Base-by-base conservation (phyloP, 139 green algal genomes). In the Ostreobium quekettii region DNA sequence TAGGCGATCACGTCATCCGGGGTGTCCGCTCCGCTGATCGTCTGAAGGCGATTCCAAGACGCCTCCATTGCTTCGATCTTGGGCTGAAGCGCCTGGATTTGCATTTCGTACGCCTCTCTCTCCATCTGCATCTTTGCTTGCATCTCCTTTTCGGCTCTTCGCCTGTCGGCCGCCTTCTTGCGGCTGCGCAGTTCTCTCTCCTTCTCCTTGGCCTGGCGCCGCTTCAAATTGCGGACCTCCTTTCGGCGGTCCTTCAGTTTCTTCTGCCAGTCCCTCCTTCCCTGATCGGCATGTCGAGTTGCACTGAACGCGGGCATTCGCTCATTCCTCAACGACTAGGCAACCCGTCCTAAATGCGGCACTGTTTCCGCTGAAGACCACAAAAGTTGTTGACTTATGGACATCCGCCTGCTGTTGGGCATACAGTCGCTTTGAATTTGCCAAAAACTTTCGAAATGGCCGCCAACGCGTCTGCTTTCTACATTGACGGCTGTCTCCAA, bases 1-100 rank as follows among this genome's bases (percentile, higher is more conserved):
- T 89, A 90, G 5, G 73, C 63, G 37, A 95, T 85, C 35, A 95
- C 80, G 8, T 91, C 81, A 37, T 89, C 79, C 6, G 81, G 71
- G 7, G 72, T 86, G 60, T 82, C 74, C 29, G 82, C 88, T 2
- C 86, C 85, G 19, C 67, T 82, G 64, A 89, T 86, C 53, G 78
- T 86, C 59, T 86, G 77, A 70, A 95, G 80, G 37, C 84, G 75
- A 58, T 85, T 86, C 88, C 88, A 95, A 37, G 64, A 77, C 4
- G 81, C 79, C 70, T 95, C 85, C 84, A 95, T 85, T 0, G 75
- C 81, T 53, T 95, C 84, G 31, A 95, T 82, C 80, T 92, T 74
- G 67, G 77, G 86, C 70, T 42, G 36, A 3, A 76, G 62, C 46
- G 39, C 69, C 31, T 75, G 35, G 64, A 90, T 79, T 71, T 84